A percentile compares a stretch with the other conserved stretches of the same genome.
These are phyloP conservation scores for Gyromitra esculenta DNA, from an alignment of 2,329 filamentous ascomycete species.

Conservation along the genomic window DNA sequence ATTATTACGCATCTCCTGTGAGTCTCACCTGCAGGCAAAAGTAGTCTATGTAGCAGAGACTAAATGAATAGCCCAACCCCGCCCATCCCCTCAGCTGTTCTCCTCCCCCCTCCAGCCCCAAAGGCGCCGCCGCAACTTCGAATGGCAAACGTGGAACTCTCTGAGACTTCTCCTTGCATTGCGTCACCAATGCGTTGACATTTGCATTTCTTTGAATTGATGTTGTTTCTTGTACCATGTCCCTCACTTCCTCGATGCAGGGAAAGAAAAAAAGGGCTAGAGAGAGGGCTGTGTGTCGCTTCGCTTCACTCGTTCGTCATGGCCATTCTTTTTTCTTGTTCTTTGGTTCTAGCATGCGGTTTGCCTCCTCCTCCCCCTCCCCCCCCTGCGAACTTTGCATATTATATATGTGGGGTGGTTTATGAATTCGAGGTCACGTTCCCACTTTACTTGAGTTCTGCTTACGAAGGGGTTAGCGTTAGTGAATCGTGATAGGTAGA, in stretches of 20 bases:
- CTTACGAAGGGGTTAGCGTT: constrained; percentile 8
- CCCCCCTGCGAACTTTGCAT: constrained; percentile 17
- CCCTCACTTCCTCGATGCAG: constrained; percentile 20
- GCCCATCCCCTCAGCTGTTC: neutral
- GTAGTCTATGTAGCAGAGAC: constrained; percentile 31
- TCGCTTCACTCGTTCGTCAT: constrained; percentile 20
- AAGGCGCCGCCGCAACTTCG: constrained; percentile 2
- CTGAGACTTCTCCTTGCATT: constrained; percentile 41
- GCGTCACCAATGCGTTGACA: constrained; percentile 32
- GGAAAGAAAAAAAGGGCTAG: neutral
- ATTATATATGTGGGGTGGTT: constrained; percentile 4
- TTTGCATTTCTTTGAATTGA: neutral
- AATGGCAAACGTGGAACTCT: constrained; percentile 47
- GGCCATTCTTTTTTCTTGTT: constrained; percentile 17
- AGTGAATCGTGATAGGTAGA: constrained; percentile 16
- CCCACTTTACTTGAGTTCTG: constrained; percentile 6
- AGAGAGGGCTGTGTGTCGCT: constrained; percentile 9
- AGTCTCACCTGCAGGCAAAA: constrained; percentile 36
- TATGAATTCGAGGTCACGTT: constrained; percentile 45
- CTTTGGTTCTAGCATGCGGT: constrained; percentile 12
- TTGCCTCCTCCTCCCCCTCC: neutral
- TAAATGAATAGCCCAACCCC: constrained; percentile 13
- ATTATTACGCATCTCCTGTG: constrained; percentile 30
- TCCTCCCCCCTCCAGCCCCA: neutral
- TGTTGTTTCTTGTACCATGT: constrained; percentile 3